A percentile compares a stretch with the other conserved stretches of the same genome.
phyloP scores from a whole-genome alignment of 805 yeast species.

The Pichia ethanolica region DNA sequence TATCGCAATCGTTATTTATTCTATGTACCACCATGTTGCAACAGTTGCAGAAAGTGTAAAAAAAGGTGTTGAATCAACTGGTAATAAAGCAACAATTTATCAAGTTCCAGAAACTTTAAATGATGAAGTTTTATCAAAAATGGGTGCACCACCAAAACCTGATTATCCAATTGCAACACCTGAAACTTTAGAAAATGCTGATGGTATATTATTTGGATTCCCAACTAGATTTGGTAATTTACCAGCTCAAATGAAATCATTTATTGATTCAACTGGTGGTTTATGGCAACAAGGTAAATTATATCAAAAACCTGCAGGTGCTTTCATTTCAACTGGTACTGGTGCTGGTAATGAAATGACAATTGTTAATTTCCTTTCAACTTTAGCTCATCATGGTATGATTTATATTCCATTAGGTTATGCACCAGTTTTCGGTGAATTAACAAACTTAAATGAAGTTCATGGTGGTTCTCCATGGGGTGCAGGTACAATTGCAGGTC shows the following conservation, averaged over 20 bases:
- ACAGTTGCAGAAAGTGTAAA: conserved; percentile 59
- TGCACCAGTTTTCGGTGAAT: conserved; percentile 45
- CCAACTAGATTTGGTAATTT: conserved; percentile 81
- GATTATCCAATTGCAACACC: conserved; percentile 55
- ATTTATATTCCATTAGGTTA: conserved; percentile 74
- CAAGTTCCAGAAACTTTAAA: conserved; percentile 74
- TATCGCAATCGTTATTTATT: conserved; percentile 49
- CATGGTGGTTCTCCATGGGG: conserved; percentile 87
- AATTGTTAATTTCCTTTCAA: conserved; percentile 53
- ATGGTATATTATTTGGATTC: conserved; percentile 77
- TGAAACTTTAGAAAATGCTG: conserved; percentile 55
- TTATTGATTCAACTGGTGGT: conserved; percentile 73
- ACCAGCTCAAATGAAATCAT: conserved; percentile 73
- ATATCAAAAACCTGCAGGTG: conserved; percentile 66
- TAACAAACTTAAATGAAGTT: conserved; percentile 50
- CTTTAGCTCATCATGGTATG: conserved; percentile 74
- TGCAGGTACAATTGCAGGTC: conserved; percentile 73
- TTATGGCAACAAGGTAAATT: conserved; percentile 72
- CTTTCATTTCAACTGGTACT: conserved; percentile 68
- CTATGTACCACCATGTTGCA: conserved; percentile 72
- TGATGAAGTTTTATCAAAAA: conserved; percentile 43
- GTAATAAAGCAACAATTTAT: conserved; percentile 59
- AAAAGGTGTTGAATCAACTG: conserved; percentile 64
- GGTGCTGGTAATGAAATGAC: conserved; percentile 86
- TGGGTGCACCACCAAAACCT: conserved; percentile 63